These are phyloP conservation scores for Lunularia cruciata DNA, from an alignment of 225 moss, liverwort and hornwort species.

Conservation along the genomic window DNA sequence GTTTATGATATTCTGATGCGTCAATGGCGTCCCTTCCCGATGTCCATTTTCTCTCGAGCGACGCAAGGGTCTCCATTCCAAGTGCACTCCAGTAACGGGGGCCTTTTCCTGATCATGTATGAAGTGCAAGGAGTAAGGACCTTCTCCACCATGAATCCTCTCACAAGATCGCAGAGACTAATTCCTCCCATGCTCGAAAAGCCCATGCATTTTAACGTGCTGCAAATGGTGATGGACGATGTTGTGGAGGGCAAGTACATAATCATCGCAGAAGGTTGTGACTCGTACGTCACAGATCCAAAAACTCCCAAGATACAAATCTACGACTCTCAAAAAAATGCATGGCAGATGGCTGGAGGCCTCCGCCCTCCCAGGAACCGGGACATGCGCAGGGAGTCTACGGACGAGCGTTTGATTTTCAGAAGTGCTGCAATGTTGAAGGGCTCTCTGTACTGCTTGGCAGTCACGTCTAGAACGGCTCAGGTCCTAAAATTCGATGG, in stretches of 20 bases:
- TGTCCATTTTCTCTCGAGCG: neutral
- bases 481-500: slow-evolving; percentile 19
- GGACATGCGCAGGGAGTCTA: neutral
- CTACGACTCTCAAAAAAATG: slow-evolving; percentile 11
- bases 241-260: slow-evolving; percentile 10
- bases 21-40: slow-evolving; percentile 10
- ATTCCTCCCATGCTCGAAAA: slow-evolving; percentile 20
- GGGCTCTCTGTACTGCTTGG: slow-evolving; percentile 16
- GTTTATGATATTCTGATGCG: slow-evolving; percentile 10
- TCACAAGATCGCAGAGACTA: slow-evolving; percentile 11
- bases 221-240: slow-evolving; percentile 28
- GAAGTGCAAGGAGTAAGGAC: slow-evolving; percentile 5
- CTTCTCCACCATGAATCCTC: slow-evolving; percentile 20
- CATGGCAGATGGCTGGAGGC: slow-evolving; percentile 22
- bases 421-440: slow-evolving; percentile 13
- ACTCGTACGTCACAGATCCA: slow-evolving; percentile 19
- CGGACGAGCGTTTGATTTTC: slow-evolving; percentile 12
- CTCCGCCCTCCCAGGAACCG: slow-evolving; percentile 13
- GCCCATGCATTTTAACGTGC: slow-evolving; percentile 12
- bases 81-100: slow-evolving; percentile 20
- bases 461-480: slow-evolving; percentile 13
- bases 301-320: slow-evolving; percentile 25
- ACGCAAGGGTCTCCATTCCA: neutral
- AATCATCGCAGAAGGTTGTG: slow-evolving; percentile 17
- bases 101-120: slow-evolving; percentile 16